These are phyloP conservation scores for Helichrysum umbraculigerum DNA, from an alignment of 129 eudicot genomes.

Conservation along the genomic window DNA sequence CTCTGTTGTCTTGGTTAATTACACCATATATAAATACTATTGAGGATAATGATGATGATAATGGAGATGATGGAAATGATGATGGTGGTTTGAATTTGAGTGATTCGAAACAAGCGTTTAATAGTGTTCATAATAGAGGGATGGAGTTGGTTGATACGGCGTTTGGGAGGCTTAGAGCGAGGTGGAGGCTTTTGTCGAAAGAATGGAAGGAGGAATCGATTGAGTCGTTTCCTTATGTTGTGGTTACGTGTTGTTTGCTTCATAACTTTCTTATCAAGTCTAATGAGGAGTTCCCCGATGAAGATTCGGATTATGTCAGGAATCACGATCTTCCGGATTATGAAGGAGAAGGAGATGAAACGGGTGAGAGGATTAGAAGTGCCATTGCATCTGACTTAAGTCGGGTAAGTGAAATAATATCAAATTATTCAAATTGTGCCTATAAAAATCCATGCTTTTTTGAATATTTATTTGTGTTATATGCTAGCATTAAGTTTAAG, in stretches of 20 bases:
- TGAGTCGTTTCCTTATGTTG: conserved; percentile 76
- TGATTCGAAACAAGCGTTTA: conserved; percentile 52
- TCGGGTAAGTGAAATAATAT: conserved; percentile 44
- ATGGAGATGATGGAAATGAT: conserved; percentile 1
- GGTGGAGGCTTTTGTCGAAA: conserved; percentile 65
- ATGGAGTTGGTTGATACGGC: conserved; percentile 71
- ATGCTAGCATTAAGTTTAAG: neutral
- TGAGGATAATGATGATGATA: conserved; percentile 21
- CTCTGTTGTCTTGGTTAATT: conserved; percentile 74
- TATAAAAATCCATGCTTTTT: conserved; percentile 12
- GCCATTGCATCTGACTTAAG: conserved; percentile 70
- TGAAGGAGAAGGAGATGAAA: conserved; percentile 74
- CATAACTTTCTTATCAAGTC: conserved; percentile 83
- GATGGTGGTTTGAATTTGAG: conserved; percentile 37
- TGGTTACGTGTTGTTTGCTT: conserved; percentile 79
- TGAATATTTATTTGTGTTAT: neutral
- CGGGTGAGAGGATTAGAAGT: conserved; percentile 61
- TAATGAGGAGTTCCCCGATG: conserved; percentile 67
- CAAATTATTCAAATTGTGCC: neutral
- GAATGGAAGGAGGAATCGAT: conserved; percentile 75
- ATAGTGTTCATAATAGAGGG: conserved; percentile 63
- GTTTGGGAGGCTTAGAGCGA: conserved; percentile 54
- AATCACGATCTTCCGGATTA: conserved; percentile 55
- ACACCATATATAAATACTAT: conserved; percentile 48
- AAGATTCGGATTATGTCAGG: conserved; percentile 37